Conservation (phyloP, 495 filamentous ascomycete species). For the Podospora pseudocomata region DNA sequence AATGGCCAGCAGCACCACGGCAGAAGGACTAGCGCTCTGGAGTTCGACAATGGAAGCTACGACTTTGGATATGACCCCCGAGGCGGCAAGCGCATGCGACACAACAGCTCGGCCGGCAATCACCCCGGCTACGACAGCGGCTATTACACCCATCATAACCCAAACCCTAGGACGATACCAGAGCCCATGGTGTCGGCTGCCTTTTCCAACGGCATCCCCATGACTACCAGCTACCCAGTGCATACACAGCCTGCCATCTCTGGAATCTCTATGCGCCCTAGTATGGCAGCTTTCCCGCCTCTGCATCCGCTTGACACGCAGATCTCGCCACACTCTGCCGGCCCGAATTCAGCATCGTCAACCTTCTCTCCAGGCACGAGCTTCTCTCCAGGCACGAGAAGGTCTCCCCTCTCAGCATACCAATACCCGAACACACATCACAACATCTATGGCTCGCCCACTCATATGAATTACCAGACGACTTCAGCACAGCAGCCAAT, state of each 20-base stretch:
- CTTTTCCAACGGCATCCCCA: slow-evolving; percentile 12
- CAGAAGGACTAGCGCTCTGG: slow-evolving; percentile 22
- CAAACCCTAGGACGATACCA: slow-evolving; percentile 29
- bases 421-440: slow-evolving; percentile 8
- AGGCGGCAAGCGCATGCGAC: slow-evolving; percentile 1
- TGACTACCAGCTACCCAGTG: slow-evolving; percentile 16
- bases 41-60: slow-evolving; percentile 12
- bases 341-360: slow-evolving; percentile 16
- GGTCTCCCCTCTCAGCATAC: slow-evolving; percentile 14
- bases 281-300: slow-evolving; percentile 11
- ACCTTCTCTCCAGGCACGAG: slow-evolving; percentile 20
- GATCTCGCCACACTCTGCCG: slow-evolving; percentile 9
- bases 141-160: slow-evolving; percentile 20
- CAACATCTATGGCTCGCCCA: neutral
- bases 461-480: neutral
- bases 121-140: slow-evolving; percentile 14
- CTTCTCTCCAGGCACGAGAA: slow-evolving; percentile 18
- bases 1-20: slow-evolving; percentile 21
- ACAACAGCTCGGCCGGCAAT: neutral
- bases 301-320: slow-evolving; percentile 14
- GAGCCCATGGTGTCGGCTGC: slow-evolving; percentile 10
- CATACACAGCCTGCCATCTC: slow-evolving; percentile 14
- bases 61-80: slow-evolving; percentile 4
- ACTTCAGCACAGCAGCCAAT: neutral
- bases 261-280: slow-evolving; percentile 16